Evolutionary conservation across 371 early-diverging fungal species (phyloP), one percentile per base, ranked within the genome.

Genomic region (Mycotypha africana): DNA sequence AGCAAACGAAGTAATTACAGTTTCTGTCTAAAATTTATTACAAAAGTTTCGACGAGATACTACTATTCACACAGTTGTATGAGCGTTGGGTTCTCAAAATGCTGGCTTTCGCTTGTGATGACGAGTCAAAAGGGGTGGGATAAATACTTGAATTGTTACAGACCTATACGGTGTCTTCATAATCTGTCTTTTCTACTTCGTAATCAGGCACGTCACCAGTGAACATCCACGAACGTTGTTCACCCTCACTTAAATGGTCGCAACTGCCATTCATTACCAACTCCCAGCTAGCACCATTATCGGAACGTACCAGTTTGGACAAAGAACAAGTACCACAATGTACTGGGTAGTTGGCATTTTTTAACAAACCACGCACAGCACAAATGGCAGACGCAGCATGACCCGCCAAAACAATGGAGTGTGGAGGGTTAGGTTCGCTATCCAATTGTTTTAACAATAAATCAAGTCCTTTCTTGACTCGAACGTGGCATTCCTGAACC

Each of bases 321-420:
- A 69, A 16, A 20, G 62, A 62, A 16, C 58, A 56, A 15, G 60
- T 60, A 23, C 66, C 66, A 21, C 54, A 47, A 12, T 45, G 42
- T 1, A 62, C 58, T 15, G 49, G 48, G 32, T 50, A 59, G 15
- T 43, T 56, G 9, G 36, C 42, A 39, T 69, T 53, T 20, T 40
- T 44, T 12, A 65, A 21, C 8, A 69, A 38, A 1, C 53, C 63
- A 25, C 70, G 65, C 15, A 65, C 60, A 30, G 60, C 62, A 38
- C 56, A 45, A 35, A 69, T 64, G 3, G 60, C 65, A 17, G 60
- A 50, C 4, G 70, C 70, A 15, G 70, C 70, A 49, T 69, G 70
- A 11, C 70, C 70, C 6, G 62, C 51, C 14, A 67, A 31, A 20
- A 67, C 31, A 21, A 67, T 47, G 1, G 46, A 37, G 2, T 49